phyloP scores from a whole-genome alignment of 78 protist species.

The Pigoraptor vietnamica region DNA sequence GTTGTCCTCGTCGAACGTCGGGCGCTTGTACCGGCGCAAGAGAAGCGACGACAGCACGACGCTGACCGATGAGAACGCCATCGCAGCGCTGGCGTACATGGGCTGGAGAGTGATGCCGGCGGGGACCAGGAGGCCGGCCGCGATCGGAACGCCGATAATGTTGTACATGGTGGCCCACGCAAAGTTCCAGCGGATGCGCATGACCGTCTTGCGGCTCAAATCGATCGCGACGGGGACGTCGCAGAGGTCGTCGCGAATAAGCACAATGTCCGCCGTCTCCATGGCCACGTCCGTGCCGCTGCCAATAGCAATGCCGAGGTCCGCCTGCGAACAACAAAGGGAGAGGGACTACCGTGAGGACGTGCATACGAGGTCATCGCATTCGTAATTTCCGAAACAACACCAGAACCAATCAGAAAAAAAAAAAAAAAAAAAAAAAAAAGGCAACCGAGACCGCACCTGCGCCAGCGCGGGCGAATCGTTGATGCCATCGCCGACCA shows the following conservation, averaged over 20 bases:
- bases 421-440: too few species aligned
- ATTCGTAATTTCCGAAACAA: too few species aligned
- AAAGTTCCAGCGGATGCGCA: constrained; percentile 54
- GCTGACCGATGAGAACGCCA: constrained; percentile 84
- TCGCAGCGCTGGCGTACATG: constrained; percentile 76
- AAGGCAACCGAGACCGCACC: too few species aligned
- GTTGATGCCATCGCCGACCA: constrained; percentile 96
- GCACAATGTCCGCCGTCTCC: constrained; percentile 61
- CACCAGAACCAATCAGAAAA: too few species aligned
- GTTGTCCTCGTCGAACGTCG: neutral
- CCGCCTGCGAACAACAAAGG: too few species aligned
- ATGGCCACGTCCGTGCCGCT: constrained; percentile 57
- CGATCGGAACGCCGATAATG: constrained; percentile 58
- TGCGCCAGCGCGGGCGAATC: constrained; percentile 75
- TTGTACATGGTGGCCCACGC: constrained; percentile 70
- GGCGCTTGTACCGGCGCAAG: constrained; percentile 50
- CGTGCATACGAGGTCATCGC: too few species aligned
- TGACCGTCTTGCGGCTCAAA: constrained; percentile 15
- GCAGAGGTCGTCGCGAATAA: constrained; percentile 12
- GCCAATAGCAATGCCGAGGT: constrained; percentile 71
- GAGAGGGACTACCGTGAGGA: too few species aligned
- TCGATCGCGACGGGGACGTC: constrained; percentile 32
- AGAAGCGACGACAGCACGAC: constrained; percentile 78
- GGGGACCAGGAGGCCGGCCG: constrained; percentile 60
- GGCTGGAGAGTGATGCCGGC: constrained; percentile 77